Conservation (phyloP, 2,329 filamentous ascomycete genomes). For the Xylaria sp. region DNA sequence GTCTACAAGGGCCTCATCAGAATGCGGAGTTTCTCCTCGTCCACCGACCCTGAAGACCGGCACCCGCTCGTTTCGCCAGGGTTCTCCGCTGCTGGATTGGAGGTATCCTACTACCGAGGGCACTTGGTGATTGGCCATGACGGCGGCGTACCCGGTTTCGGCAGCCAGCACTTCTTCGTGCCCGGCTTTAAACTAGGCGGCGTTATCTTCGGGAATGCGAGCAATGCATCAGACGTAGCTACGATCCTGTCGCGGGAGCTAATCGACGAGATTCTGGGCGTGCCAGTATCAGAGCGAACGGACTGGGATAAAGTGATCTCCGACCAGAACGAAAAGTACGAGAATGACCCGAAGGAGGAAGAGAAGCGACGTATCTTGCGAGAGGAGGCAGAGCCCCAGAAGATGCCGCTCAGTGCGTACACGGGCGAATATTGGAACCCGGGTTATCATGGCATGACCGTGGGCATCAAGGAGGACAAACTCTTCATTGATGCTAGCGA, state of each 20-base stretch:
- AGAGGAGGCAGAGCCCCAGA: slow-evolving; percentile 19
- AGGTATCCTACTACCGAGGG: slow-evolving; percentile 34
- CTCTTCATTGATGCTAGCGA: slow-evolving; percentile 35
- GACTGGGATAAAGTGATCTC: slow-evolving; percentile 9
- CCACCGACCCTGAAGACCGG: slow-evolving; percentile 1
- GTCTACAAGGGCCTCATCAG: slow-evolving; percentile 31
- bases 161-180: slow-evolving; percentile 32
- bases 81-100: slow-evolving; percentile 31
- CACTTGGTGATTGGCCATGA: slow-evolving; percentile 31
- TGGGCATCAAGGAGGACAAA: slow-evolving; percentile 28
- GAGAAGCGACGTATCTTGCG: slow-evolving; percentile 13
- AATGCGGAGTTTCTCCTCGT: slow-evolving; percentile 26
- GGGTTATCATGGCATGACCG: slow-evolving; percentile 29
- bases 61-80: slow-evolving; percentile 23
- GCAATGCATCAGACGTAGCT: not conserved
- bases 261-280: slow-evolving; percentile 28
- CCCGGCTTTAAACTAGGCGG: slow-evolving; percentile 29
- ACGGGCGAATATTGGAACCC: slow-evolving; percentile 33
- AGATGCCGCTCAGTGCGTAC: slow-evolving; percentile 31
- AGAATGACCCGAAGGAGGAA: not conserved
- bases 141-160: slow-evolving; percentile 31
- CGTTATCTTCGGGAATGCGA: slow-evolving; percentile 28
- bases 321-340: not conserved
- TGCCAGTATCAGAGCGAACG: slow-evolving; percentile 20
- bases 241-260: slow-evolving; percentile 15